Percentiles rank a stretch among this genome's conserved stretches.
phyloP scores from a whole-genome alignment of 2,329 filamentous ascomycete genomes.

The Drechslerella dactyloides region DNA sequence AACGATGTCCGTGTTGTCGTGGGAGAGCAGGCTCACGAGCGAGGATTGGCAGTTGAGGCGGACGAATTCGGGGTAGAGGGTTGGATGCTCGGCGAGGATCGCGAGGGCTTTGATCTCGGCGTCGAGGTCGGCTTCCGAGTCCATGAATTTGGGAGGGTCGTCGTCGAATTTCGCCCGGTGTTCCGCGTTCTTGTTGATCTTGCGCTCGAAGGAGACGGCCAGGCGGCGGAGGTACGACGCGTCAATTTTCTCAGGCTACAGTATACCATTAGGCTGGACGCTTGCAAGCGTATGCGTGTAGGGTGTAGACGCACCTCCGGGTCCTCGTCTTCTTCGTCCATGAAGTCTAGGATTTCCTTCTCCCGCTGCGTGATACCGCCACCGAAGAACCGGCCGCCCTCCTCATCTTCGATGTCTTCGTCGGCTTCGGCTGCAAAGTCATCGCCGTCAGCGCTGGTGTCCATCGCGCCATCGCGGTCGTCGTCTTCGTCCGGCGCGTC shows the following conservation, averaged over 20 bases:
- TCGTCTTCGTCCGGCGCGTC: constrained; percentile 60
- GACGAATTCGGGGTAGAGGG: constrained; percentile 80
- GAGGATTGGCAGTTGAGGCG: constrained; percentile 74
- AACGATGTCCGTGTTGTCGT: constrained; percentile 96
- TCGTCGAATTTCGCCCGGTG: constrained; percentile 82
- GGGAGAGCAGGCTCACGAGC: constrained; percentile 80
- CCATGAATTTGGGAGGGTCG: constrained; percentile 72
- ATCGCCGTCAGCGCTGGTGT: constrained; percentile 58
- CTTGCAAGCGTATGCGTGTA: not conserved
- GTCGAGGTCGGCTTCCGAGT: constrained; percentile 87
- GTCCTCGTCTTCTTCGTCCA: constrained; percentile 72
- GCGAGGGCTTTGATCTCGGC: constrained; percentile 84
- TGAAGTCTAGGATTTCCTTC: constrained; percentile 82
- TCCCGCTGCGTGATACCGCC: constrained; percentile 84
- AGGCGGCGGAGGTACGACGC: constrained; percentile 80
- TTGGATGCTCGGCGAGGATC: constrained; percentile 83
- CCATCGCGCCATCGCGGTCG: constrained; percentile 58
- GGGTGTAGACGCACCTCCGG: constrained; percentile 57
- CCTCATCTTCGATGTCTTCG: constrained; percentile 72
- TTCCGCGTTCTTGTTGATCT: constrained; percentile 88
- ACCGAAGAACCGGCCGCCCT: constrained; percentile 94
- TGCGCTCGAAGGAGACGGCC: constrained; percentile 84
- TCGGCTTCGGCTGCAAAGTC: constrained; percentile 61
- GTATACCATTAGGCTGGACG: not conserved
- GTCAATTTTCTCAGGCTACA: constrained; percentile 76